Evolutionary conservation across 2,329 filamentous ascomycete genomes (phyloP), one percentile per base, ranked within the genome.

Genomic region (Diaporthe capsici): DNA sequence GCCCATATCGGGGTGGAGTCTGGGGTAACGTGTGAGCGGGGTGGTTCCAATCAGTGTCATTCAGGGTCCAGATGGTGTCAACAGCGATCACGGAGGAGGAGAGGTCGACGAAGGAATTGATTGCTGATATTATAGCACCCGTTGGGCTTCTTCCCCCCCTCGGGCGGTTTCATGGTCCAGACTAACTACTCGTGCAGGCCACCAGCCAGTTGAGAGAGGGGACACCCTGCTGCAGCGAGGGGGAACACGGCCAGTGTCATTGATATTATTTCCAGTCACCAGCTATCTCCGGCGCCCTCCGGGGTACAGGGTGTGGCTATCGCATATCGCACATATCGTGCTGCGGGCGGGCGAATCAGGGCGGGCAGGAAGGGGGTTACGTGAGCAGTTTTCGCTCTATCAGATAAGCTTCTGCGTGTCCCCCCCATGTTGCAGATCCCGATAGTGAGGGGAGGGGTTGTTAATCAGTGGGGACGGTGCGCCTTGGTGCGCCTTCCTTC

Each of bases 231-330:
- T 39, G 28, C 34, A 13, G 37, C 37, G 37, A 39, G 37, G 37
- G 37, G 37, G 25, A 4, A 4, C 34, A 61, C 63, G 12, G 31
- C 51, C 39, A 60, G 51, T 70, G 42, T 53, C 44, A 61, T 37
- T 76, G 49, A 71, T 37, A 74, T 72, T 71, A 72, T 73, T 73
- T 58, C 72, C 57, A 57, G 67, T 72, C 70, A 74, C 53, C 61
- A 49, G 61, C 57, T 63, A 75, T 72, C 60, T 71, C 73, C 75
- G 75, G 75, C 75, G 73, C 55, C 73, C 73, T 71, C 73, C 75
- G 75, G 44, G 47, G 25, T 53, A 34, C 73, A 74, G 7, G 67
- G 39, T 51, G 61, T 42, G 31, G 53, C 53, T 55, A 70, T 55
- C 47, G 31, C 75, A 76, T 76, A 13, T 39, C 37, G 37, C 37